Evolutionary conservation across 306 rosid species (phyloP), one percentile per base, ranked within the genome.

Genomic region (Quercus parvula): DNA sequence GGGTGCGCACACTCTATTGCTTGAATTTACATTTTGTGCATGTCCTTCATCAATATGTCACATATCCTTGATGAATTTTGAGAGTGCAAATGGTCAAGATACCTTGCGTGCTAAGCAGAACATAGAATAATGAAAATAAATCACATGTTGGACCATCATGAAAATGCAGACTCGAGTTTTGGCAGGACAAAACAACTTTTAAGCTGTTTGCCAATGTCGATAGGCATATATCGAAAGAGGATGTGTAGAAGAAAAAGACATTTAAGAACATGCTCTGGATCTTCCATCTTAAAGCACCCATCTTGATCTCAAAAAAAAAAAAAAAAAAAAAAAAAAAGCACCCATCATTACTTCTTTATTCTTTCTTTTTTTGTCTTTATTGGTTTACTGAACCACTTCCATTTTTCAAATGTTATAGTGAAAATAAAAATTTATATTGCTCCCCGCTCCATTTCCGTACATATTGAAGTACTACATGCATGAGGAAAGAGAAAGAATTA

Each of bases 231-330:
- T 7, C 9, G 28, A 35, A 35, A 6, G 44, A 35, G 44, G 44
- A 25, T 11, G 11, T 20, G 63, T 57, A 3, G 63, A 25, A 44
- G 73, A 79, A n/a, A 52, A 63, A 15, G 64, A 80, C 38, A 74
- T 38, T 80, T 38, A 13, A 25, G 84, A 81, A 81, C 73, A 81
- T 81, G 84, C 84, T 75, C 20, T 68, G 84, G 76, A 81, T 75
- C 76, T 75, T 81, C 84, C 66, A 19, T 57, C 59, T 52, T 55
- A 56, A 35, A 31, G 30, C 63, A 27, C 33, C 54, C 59, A 5
- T 61, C 24, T 22, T 22, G 24, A 0, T 22, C 24, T 22, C 24
- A 22, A 22, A 22, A 22, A 22, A 22, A 22, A 22, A n/a, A n/a
- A 22, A 22, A 22, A 22, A 22, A 22, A 22, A 22, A 22, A 22